phyloP scores from a whole-genome alignment of 2,329 filamentous ascomycete species.

The Ceratocystis cacaofunesta region DNA sequence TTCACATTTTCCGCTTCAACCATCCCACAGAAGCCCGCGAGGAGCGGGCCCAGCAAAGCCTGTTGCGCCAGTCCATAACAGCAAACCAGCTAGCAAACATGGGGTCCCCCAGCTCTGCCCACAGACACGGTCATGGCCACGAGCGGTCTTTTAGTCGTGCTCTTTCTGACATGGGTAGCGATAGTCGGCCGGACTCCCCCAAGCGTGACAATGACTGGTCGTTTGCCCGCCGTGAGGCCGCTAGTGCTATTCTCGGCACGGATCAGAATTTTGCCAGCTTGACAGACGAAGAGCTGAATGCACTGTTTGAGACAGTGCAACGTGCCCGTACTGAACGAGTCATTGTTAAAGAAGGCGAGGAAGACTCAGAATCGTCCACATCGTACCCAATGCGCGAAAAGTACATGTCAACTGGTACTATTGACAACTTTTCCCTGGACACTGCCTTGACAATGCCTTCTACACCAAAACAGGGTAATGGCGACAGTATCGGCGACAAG shows the following conservation, averaged over 20 bases:
- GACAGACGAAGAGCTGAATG: slow-evolving; percentile 86
- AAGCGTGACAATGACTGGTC: slow-evolving; percentile 85
- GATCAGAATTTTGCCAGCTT: slow-evolving; percentile 84
- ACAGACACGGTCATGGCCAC: slow-evolving; percentile 42
- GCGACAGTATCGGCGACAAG: slow-evolving; percentile 52
- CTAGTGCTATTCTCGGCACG: slow-evolving; percentile 71
- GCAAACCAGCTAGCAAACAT: slow-evolving; percentile 43
- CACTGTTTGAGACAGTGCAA: slow-evolving; percentile 86
- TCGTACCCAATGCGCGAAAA: slow-evolving; percentile 86
- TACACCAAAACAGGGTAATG: slow-evolving; percentile 55
- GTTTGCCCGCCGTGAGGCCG: slow-evolving; percentile 83
- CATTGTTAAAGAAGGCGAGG: slow-evolving; percentile 59
- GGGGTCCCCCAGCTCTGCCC: slow-evolving; percentile 19
- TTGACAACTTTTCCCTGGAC: slow-evolving; percentile 93
- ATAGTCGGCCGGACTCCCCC: slow-evolving; percentile 60
- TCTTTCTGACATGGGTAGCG: slow-evolving; percentile 60
- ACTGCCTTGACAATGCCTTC: slow-evolving; percentile 89
- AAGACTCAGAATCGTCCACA: slow-evolving; percentile 76
- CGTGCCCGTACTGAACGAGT: slow-evolving; percentile 66
- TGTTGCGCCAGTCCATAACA: slow-evolving; percentile 52
- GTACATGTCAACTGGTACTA: slow-evolving; percentile 83
- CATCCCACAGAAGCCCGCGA: slow-evolving; percentile 91
- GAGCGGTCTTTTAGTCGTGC: slow-evolving; percentile 68
- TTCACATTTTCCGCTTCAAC: slow-evolving; percentile 98
- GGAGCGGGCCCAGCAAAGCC: slow-evolving; percentile 62